phyloP scores from a whole-genome alignment of 768 basidiomycete species.

The Kwoniella sp. region DNA sequence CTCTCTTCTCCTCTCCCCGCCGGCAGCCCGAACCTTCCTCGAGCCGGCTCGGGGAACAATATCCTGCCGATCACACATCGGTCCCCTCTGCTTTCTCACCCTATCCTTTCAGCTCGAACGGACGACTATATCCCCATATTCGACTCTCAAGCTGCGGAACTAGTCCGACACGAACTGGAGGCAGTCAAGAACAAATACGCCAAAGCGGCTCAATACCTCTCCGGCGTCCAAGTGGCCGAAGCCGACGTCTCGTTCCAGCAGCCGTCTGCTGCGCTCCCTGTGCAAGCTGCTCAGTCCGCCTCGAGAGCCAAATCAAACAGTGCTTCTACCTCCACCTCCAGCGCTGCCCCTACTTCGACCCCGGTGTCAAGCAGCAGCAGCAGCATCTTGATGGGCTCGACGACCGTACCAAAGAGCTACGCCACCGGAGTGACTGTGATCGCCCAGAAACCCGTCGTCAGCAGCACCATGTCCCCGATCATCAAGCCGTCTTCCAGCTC shows the following conservation, averaged over 20 bases:
- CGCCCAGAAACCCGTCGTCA: conserved; percentile 2
- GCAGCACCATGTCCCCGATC: background rate
- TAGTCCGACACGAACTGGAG: conserved; percentile 17
- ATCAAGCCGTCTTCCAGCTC: background rate
- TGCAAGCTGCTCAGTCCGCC: conserved; percentile 11
- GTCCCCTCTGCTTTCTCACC: conserved; percentile 16
- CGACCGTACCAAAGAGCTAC: conserved; percentile 10
- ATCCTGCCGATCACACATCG: conserved; percentile 14
- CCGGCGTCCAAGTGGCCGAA: conserved; percentile 33
- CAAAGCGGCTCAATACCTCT: conserved; percentile 35
- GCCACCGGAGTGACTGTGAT: conserved; percentile 9
- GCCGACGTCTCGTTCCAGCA: conserved; percentile 33
- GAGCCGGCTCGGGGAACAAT: conserved; percentile 1
- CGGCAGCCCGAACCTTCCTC: background rate
- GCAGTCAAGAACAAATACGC: conserved; percentile 38
- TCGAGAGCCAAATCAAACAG: background rate
- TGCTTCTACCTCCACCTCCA: background rate
- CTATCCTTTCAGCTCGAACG: conserved; percentile 14
- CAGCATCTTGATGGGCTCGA: background rate
- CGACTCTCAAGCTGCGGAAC: conserved; percentile 16
- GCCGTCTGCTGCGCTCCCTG: conserved; percentile 11
- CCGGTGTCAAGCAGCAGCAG: background rate
- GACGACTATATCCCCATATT: conserved; percentile 19
- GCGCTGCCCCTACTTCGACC: conserved; percentile 2
- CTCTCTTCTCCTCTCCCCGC: conserved; percentile 18